Evolutionary conservation across 1,139 yeast genomes (phyloP).

Genomic region (Nakaseomyces uthaithaninus): DNA sequence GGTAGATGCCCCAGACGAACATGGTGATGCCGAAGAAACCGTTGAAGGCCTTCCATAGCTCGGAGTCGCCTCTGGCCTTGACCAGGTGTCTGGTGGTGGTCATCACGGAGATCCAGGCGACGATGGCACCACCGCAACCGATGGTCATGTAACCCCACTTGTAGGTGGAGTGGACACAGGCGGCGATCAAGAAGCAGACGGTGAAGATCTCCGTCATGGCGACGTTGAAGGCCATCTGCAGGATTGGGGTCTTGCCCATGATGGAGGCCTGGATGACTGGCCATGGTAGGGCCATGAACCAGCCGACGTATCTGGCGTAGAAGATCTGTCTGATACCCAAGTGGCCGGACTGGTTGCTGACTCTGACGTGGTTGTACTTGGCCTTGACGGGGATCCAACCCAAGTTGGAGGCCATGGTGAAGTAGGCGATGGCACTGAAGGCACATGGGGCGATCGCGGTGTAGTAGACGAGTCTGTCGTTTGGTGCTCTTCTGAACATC

Average conservation of each 20-base stretch:
- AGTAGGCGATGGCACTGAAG: conserved; percentile 46
- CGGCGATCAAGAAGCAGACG: conserved; percentile 47
- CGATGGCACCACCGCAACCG: conserved; percentile 30
- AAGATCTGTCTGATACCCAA: conserved; percentile 50
- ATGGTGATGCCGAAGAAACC: conserved; percentile 30
- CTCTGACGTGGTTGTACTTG: conserved; percentile 49
- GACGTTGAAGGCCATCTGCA: conserved; percentile 36
- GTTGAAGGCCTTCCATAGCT: conserved; percentile 15
- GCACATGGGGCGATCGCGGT: conserved; percentile 39
- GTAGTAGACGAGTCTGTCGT: conserved; percentile 19
- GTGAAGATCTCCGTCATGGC: conserved; percentile 44
- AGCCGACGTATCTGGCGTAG: conserved; percentile 55
- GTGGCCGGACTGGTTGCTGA: conserved; percentile 25
- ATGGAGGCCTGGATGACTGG: conserved; percentile 42
- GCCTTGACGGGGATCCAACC: conserved; percentile 49
- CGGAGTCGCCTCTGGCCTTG: conserved; percentile 19
- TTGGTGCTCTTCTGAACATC: conserved; percentile 34
- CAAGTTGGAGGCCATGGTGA: conserved; percentile 55
- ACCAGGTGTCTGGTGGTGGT: conserved; percentile 25
- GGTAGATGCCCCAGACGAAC: conserved; percentile 42
- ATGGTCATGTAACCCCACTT: conserved; percentile 45
- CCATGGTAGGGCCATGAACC: conserved; percentile 55
- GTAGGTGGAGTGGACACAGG: conserved; percentile 47
- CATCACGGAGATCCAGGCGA: conserved; percentile 21
- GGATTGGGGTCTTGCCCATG: conserved; percentile 37